Evolutionary conservation across 257 asterid species (phyloP), one percentile per base, ranked within the genome.

Genomic region (Forsythia suspensa): DNA sequence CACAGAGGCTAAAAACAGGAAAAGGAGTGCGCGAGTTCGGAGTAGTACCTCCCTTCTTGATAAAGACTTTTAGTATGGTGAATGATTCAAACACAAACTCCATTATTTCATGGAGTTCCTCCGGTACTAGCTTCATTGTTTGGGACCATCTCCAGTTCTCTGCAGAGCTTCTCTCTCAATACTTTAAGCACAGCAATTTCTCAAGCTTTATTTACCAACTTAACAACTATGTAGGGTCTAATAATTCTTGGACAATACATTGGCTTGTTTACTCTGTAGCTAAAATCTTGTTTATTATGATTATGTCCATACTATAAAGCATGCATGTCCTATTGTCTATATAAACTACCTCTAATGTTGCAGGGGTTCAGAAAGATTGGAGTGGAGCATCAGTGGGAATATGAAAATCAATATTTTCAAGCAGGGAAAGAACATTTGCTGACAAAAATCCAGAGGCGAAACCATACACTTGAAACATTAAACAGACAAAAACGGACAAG

Each of bases 281-380:
- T n/a, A n/a, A 59, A 59, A 20, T 20, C 39, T 71, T 51, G 57
- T 41, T 74, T 10, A 73, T 4, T 61, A 12, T 1, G 2, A 70
- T 15, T 42, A 8, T 44, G 3, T 37, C 4, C 5, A 8, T 70
- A 40, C 21, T 40, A 29, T 8, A 1, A 24, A 8, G 4, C 18
- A 13, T n/a, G 13, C 20, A 15, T n/a, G 20, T 9, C 6, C 6
- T 15, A 13, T 71, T 15, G 66, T 75, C 20, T 13, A 43, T 46
- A 0, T 24, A 20, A 20, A 29, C 3, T 37, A 18, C 13, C 39
- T 20, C 2, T 15, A 39, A 29, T 73, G 15, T 7, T 70, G 15
- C 42, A 92, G 97, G 94, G 95, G 6, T 92, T 92, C 44, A 81
- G 88, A 61, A 92, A 90, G 84, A 81, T 89, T 4, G 92, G 94